Evolutionary conservation across 2,329 filamentous ascomycete genomes (phyloP), one percentile per base, ranked within the genome.

Genomic region (Colletotrichum phormii): DNA sequence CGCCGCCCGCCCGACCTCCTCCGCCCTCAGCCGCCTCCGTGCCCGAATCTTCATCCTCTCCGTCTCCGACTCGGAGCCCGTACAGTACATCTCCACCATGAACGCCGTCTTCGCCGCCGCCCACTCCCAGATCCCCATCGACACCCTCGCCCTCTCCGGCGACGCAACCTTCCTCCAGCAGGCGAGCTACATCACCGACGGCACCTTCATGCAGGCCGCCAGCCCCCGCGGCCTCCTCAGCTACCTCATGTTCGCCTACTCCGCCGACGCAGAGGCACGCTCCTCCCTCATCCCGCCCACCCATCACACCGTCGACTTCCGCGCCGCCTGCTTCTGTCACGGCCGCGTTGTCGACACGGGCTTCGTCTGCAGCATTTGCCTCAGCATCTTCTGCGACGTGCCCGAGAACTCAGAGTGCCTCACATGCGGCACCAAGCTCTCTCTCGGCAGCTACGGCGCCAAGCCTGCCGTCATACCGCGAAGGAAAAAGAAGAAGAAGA

Each of bases 301-400:
- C 8, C 92, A 94, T 49, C 93, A 95, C 68, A 92, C 93, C 57
- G 95, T 99, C 55, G 97, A 99, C 83, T 99, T 99, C 81, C 91
- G 97, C 55, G 96, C 97, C n/a, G 97, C 97, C 4, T 99, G 97
- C 81, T 99, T 99, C 84, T 99, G 97, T 81, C 97, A 99, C 83
- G 89, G 96, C 63, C 91, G 90, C 46, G 95, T 98, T 24, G 93
- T 99, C 55, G 95, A 98, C 82, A 91, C 95, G 1, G 97, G 95
- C 9, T 99, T 94, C 80, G 96, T 99, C 49, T 99, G 97, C 86
- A 97, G 94, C 74, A 95, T 99, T 77, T 99, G 97, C 80, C 86
- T 99, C 57, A 97, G 94, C 82, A 99, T 97, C 78, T 98, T 97
- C 81, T 98, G 95, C 84, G 86, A 90, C 77, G 81, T 88, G 1